Evolutionary conservation across 2,329 filamentous ascomycete genomes (phyloP), one percentile per base, ranked within the genome.

Genomic region (Ilyonectria mors-panacis): DNA sequence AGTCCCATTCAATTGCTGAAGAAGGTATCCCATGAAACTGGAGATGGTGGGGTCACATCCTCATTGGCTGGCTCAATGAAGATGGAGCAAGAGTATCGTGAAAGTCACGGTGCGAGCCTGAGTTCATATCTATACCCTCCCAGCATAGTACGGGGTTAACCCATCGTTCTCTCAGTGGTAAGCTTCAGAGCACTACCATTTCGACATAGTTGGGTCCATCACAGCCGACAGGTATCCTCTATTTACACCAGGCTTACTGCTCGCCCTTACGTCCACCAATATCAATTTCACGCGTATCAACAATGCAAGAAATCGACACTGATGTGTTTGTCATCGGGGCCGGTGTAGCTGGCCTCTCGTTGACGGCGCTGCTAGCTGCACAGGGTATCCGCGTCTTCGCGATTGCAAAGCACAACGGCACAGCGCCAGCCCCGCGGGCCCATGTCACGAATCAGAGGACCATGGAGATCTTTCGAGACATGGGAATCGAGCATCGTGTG

Each of bases 401-500:
- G 4, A 68, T 68, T 17, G 66, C 66, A 44, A 68, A 64, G 19
- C 66, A 68, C 55, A 68, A 47, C 37, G 66, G 66, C 4, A 68
- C 66, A 4, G 44, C 66, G 1, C 66, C 66, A 8, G 54, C 66
- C 15, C 66, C 66, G 6, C 58, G 66, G 10, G 66, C 66, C 28
- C 66, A 68, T 30, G 64, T 68, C 48, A 68, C 66, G 10, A 68
- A 68, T 1, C 66, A 68, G 42, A 42, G 66, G 3, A 68, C 66
- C 10, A 68, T 68, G 66, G 66, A 68, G 21, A 21, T 68, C 4
- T 67, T 68, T n/a, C 59, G 66, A 6, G 64, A 68, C 2, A 68
- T 68, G 66, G 66, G 64, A 10, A 55, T 68, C 1, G 59, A 68
- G 28, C 15, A 57, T 17, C 45, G n/a, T 7, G 47, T 68, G 12